Base-by-base conservation (phyloP, 1,284 basidiomycete species). In the Stereum hirsutum region DNA sequence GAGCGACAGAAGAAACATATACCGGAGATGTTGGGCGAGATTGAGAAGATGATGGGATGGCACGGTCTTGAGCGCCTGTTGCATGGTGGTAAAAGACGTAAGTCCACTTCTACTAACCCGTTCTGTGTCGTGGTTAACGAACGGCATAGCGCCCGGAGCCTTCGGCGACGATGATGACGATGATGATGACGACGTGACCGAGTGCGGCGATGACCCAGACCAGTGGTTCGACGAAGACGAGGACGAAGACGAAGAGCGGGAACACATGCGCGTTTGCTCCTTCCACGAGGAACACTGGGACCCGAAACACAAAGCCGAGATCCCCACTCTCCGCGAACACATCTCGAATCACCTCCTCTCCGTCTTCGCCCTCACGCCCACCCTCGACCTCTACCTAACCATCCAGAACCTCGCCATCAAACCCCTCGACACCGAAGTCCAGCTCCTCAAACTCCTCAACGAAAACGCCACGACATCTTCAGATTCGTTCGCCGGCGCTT, bases 241-340 rank as follows among this genome's bases (percentile, higher is more conserved):
- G 28, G 58, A 58, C 1, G 55, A 58, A 5, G 57, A 48, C 31
- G 51, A 52, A 8, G 46, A 53, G 15, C 46, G 47, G 2, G n/a
- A 50, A 41, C 15, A 57, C 44, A 36, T 49, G 2, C 41, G 20
- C 33, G 19, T 25, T 17, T 63, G 59, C 49, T 56, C 51, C 19
- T 58, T 64, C 35, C 66, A 70, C 41, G 68, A 72, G 3, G 43
- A 51, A 5, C 77, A 82, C 49, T 82, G 79, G 80, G 57, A 69
- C 0, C 52, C 56, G 26, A 50, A 54, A 28, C 52, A 75, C 31
- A 62, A 65, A 40, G 54, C 56, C 19, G 69, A 70, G 28, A 64
- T 70, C 40, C 32, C 54, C 11, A 52, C 46, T 6, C 61, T 82
- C 17, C 66, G 68, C n/a, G 52, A 62, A 4, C 54, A 69, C 44